Percentiles rank a stretch among this genome's conserved stretches.
These are phyloP conservation scores for Rutstroemia sp. DNA, from an alignment of 2,329 filamentous ascomycete genomes.

Conservation along the genomic window DNA sequence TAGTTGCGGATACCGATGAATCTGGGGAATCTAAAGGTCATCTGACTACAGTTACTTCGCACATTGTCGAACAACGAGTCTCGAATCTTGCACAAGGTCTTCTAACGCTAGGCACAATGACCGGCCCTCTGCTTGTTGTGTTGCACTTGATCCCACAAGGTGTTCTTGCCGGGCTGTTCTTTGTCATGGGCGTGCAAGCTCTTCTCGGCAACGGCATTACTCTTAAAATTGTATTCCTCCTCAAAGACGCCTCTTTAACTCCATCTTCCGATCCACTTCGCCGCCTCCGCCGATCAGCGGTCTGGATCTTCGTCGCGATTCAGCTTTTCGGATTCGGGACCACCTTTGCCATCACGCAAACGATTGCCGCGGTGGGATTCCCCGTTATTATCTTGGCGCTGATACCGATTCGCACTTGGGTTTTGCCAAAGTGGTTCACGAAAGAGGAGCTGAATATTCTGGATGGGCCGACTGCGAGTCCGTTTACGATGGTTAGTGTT, in stretches of 20 bases:
- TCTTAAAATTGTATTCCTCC: conserved; percentile 62
- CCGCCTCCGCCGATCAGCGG: conserved; percentile 49
- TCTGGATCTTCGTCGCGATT: conserved; percentile 64
- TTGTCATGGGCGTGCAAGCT: conserved; percentile 77
- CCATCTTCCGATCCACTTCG: conserved; percentile 51
- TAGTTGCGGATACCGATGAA: conserved; percentile 42
- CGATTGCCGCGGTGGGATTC: conserved; percentile 74
- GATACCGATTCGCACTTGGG: conserved; percentile 24
- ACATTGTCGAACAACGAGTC: conserved; percentile 70
- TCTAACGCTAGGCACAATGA: conserved; percentile 72
- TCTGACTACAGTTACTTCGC: conserved; percentile 43
- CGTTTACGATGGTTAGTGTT: conserved; percentile 28
- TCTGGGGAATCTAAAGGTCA: conserved; percentile 52
- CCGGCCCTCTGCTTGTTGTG: conserved; percentile 63
- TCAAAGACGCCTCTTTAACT: conserved; percentile 57
- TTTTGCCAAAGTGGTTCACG: conserved; percentile 34
- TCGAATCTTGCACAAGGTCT: conserved; percentile 74
- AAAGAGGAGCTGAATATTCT: conserved; percentile 22
- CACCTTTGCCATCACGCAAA: conserved; percentile 78
- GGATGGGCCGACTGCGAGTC: conserved; percentile 64
- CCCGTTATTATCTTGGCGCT: conserved; percentile 36
- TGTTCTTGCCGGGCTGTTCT: conserved; percentile 74
- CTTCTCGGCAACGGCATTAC: conserved; percentile 73
- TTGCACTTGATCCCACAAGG: conserved; percentile 73
- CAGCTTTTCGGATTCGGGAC: conserved; percentile 66